Evolutionary conservation across 1,139 yeast genomes (phyloP), one percentile per base, ranked within the genome.

Genomic region (Hemisphaericaspora lyxosophila): DNA sequence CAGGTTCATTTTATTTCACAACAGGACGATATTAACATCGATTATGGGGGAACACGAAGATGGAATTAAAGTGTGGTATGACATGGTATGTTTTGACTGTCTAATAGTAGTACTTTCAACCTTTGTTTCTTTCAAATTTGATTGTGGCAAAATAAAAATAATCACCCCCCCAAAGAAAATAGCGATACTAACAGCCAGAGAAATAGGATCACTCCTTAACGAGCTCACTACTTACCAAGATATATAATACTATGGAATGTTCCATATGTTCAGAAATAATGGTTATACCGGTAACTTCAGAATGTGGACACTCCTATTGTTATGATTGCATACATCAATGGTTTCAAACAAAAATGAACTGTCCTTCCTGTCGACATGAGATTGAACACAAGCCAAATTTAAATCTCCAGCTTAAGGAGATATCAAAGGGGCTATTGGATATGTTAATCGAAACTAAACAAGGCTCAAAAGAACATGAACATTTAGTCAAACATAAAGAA

Each of bases 331-430:
- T 78, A 19, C 53, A 58, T 17, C 60, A 66, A 14, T 79, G 85
- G 85, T 67, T 79, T 42, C 61, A 61, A 18, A 69, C 63, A 39
- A 68, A 67, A 40, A 57, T 62, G 39, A 66, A 76, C 32, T 80
- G 85, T 50, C 85, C 85, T 7, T 60, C 74, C 1, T 80, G 85
- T 51, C 64, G 85, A 7, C 62, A 62, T 22, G 64, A 58, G 4
- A 55, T 78, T 26, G 61, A 51, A 14, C 54, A 58, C 7, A 60
- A 64, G 14, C 85, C 85, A 1, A 60, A 62, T 13, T 50, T 73
- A 29, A 75, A 77, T 44, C 57, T 73, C 8, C 70, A 62, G 24
- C 54, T 78, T 31, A 61, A 71, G 38, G 70, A 65, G 15, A 56
- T 70, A 18, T 58, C 66, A 45, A 47, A 51, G 35, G 43, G 44